phyloP scores from a whole-genome alignment of 805 yeast species.

The Lipomyces lipofer region DNA sequence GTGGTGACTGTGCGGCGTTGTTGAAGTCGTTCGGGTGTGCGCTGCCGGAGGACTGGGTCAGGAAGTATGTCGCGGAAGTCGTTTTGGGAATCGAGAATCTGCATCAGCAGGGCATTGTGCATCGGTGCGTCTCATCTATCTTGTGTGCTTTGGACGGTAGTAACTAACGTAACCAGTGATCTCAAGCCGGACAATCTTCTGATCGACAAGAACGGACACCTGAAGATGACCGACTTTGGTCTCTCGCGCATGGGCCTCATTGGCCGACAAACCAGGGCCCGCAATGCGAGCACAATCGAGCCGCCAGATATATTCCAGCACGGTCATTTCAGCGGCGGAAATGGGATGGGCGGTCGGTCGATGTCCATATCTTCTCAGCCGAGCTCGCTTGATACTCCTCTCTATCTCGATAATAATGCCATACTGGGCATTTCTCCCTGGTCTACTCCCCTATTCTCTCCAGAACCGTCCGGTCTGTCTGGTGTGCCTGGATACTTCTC shows the following conservation, averaged over 20 bases:
- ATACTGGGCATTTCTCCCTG: slow-evolving; percentile 21
- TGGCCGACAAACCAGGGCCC: slow-evolving; percentile 57
- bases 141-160: no score
- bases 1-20: slow-evolving; percentile 92
- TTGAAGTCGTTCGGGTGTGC: slow-evolving; percentile 75
- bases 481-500: slow-evolving; percentile 30
- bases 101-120: slow-evolving; percentile 86
- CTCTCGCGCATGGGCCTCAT: slow-evolving; percentile 85
- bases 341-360: slow-evolving; percentile 13
- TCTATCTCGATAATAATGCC: slow-evolving; percentile 16
- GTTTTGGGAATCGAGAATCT: slow-evolving; percentile 87
- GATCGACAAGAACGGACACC: slow-evolving; percentile 83
- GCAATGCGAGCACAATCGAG: slow-evolving; percentile 10
- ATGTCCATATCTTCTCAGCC: slow-evolving; percentile 21
- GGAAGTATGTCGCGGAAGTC: slow-evolving; percentile 83
- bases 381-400: slow-evolving; percentile 21
- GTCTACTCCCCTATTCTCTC: slow-evolving; percentile 22
- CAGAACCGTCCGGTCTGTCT: slow-evolving; percentile 1
- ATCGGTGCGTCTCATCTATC: slow-evolving; percentile 47
- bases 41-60: slow-evolving; percentile 79
- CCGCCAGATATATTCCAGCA: slow-evolving; percentile 27
- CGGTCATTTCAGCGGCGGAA: slow-evolving; percentile 4
- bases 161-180: slow-evolving; percentile 48
- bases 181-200: slow-evolving; percentile 91
- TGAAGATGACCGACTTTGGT: slow-evolving; percentile 94